Base-by-base conservation (phyloP, 768 basidiomycete genomes). In the Russula ochroleuca region DNA sequence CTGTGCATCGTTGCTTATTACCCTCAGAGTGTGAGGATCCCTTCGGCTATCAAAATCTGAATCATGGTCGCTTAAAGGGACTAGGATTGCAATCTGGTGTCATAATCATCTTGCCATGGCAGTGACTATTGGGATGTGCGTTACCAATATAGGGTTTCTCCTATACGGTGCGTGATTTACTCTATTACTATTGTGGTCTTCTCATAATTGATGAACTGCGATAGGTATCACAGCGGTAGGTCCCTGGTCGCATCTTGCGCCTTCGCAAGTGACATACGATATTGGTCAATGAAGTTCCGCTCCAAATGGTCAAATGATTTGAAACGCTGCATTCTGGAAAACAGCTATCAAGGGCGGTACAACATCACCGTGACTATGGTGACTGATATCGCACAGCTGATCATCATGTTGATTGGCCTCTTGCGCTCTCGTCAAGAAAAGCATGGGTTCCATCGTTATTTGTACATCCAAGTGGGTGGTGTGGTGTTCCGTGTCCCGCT, bases 401-500 rank as follows among this genome's bases (percentile, higher is more conserved):
- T 53, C 43, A 10, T 59, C 14, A 64, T 64, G 63, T 31, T 59
- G 17, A 28, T 53, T 13, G 63, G 63, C 21, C 57, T 64, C 41
- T 28, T 59, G 49, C 56, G 49, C 33, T 23, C 25, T 15, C 57
- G 35, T 7, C 49, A 40, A 38, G 52, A 33, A 6, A 37, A 31
- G 0, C 1, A 28, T 21, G 51, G 51, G 11, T 21, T 64, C 9
- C 52, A 43, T n/a, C 41, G 43, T 25, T 17, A 35, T 45, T 15
- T 59, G 9, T 64, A 59, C 35, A n/a, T 43, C 37, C 63, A 64
- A 23, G 63, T 64, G 23, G 5, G 56, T 58, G 7, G 28, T 23
- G 9, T 41, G 35, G 5, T 50, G 33, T 59, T 28, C 40, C 5
- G 17, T 52, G 14, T 38, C n/a, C 21, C 15, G 11, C 11, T 21